Evolutionary conservation across 2,329 filamentous ascomycete genomes (phyloP).

Genomic region (Aspergillus oerlinghausenensis): DNA sequence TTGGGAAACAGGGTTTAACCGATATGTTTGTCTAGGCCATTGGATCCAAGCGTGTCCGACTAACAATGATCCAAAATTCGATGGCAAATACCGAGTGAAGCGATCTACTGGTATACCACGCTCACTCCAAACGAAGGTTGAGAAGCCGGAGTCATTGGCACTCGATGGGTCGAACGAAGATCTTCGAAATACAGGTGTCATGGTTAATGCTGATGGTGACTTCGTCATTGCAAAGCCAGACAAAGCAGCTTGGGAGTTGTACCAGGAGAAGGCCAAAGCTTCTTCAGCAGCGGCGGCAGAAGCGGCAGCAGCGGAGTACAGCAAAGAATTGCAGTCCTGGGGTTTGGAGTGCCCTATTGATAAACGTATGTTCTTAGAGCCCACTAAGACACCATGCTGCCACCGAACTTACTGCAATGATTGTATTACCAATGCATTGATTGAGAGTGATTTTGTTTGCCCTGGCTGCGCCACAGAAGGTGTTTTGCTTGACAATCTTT

Average conservation of each 20-base stretch:
- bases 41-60: constrained; percentile 98
- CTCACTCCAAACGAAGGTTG: constrained; percentile 91
- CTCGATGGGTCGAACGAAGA: constrained; percentile 75
- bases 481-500: constrained; percentile 87
- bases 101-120: constrained; percentile 94
- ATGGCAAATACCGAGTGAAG: constrained; percentile 89
- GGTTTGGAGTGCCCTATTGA: constrained; percentile 93
- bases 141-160: constrained; percentile 74
- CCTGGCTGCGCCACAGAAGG: constrained; percentile 86
- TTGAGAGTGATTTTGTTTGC: constrained; percentile 96
- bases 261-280: constrained; percentile 88
- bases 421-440: constrained; percentile 98
- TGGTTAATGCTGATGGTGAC: constrained; percentile 96
- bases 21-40: constrained; percentile 56
- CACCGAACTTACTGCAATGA: constrained; percentile 98
- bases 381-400: constrained; percentile 98
- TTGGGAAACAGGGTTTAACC: constrained; percentile 14
- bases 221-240: constrained; percentile 96
- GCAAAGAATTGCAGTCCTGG: constrained; percentile 81
- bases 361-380: constrained; percentile 96
- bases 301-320: constrained; percentile 69
- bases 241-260: constrained; percentile 93
- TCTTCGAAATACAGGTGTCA: constrained; percentile 78
- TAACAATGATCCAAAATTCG: constrained; percentile 96
- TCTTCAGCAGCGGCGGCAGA: constrained; percentile 77